Base-by-base conservation (phyloP, 306 rosid genomes). In the Gastrolobium bilobum region DNA sequence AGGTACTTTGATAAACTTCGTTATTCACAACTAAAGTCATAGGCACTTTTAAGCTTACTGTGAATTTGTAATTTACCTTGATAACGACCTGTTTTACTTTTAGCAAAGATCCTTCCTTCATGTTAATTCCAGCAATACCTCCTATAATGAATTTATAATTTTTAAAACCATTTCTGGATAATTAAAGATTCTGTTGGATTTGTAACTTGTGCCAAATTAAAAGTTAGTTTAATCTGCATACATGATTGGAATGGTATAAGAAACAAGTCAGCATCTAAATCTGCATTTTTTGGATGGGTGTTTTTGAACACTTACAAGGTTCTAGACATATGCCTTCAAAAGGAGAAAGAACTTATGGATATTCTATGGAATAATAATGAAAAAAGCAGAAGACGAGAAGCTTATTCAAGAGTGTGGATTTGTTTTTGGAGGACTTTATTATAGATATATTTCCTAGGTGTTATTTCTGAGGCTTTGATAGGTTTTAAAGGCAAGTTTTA, bases 1-100 rank as follows among this genome's bases (percentile, higher is more conserved):
- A 89, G 97, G 97, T 92, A 87, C 60, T 63, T 81, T 29, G 72
- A 64, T 77, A 73, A 14, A 59, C 39, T 76, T 52, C 4, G 8
- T 44, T 34, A 46, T 60, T 79, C 75, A 71, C 42, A 73, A 44
- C 67, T 52, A 2, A 59, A 59, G 71, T 77, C 44, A 10, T 44
- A 52, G 75, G 50, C 79, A 66, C 71, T 44, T 64, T 54, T 40
- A 42, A 13, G 39, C 51, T 5, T 15, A 70, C 75, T 37, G 62
- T 79, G 40, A 56, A 29, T 30, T 64, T 50, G 6, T 76, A 15
- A 4, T 61, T 61, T 76, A 39, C 43, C 14, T 75, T 75, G 53
- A 65, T 15, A 43, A 46, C 65, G 37, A 10, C 31, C 9, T 40
- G 43, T 58, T 47, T 57, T 73, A 30, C 34, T 40, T 63, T 64